Percentiles rank a stretch among this genome's conserved stretches.
phyloP scores from a whole-genome alignment of 306 rosid species.

The Astragalus glycyphyllos region DNA sequence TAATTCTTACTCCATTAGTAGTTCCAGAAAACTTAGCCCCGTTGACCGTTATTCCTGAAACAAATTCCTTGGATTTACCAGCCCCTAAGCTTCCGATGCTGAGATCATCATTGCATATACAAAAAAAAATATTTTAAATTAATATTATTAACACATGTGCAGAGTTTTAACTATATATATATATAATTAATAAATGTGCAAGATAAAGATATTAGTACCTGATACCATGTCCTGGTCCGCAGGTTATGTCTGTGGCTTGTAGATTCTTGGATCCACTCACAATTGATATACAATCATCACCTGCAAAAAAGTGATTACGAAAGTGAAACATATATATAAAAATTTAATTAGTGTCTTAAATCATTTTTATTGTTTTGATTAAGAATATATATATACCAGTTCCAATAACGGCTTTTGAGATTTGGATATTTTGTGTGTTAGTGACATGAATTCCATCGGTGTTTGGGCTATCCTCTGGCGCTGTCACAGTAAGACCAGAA shows the following conservation, averaged over 20 bases:
- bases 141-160: background rate
- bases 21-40: slow-evolving; percentile 73
- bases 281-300: slow-evolving; percentile 90
- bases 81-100: slow-evolving; percentile 88
- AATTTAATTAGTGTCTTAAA: background rate
- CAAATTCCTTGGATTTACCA: slow-evolving; percentile 50
- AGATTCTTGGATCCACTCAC: slow-evolving; percentile 68
- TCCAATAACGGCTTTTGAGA: slow-evolving; percentile 53
- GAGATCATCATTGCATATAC: slow-evolving; percentile 29
- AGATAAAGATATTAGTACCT: slow-evolving; percentile 52
- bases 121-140: slow-evolving; percentile 12
- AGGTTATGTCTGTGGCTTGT: slow-evolving; percentile 59
- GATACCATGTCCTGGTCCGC: slow-evolving; percentile 97
- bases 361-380: background rate
- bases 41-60: slow-evolving; percentile 60
- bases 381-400: slow-evolving; percentile 47
- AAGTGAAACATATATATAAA: background rate
- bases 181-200: background rate
- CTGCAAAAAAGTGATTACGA: slow-evolving; percentile 45
- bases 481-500: slow-evolving; percentile 54
- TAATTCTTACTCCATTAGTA: slow-evolving; percentile 76
- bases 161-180: background rate
- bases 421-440: slow-evolving; percentile 54
- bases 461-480: slow-evolving; percentile 72
- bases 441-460: slow-evolving; percentile 83